Evolutionary conservation across 805 yeast species (phyloP).

Genomic region (Candida argentea): DNA sequence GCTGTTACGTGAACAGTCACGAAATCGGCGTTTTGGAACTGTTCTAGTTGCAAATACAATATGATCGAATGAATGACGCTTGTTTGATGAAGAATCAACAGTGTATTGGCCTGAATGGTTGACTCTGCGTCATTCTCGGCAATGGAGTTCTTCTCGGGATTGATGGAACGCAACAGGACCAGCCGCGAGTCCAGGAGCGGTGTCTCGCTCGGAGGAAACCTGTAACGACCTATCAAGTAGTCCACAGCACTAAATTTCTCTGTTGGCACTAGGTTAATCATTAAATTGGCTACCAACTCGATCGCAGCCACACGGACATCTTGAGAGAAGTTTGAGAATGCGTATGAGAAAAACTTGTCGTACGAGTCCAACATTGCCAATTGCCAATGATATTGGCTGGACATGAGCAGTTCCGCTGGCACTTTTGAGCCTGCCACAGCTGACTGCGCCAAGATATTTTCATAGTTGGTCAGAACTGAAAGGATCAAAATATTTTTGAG

Average conservation of each 20-base stretch:
- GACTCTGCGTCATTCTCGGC: conserved; percentile 17
- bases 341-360: conserved; percentile 20
- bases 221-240: conserved; percentile 22
- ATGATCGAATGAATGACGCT: conserved; percentile 25
- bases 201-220: conserved; percentile 17
- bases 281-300: conserved; percentile 23
- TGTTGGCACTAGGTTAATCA: conserved; percentile 28
- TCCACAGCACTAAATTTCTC: conserved; percentile 27
- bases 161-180: conserved; percentile 9
- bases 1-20: conserved; percentile 16
- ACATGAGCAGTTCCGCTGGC: conserved; percentile 33
- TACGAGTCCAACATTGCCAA: conserved; percentile 15
- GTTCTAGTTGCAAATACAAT: conserved; percentile 29
- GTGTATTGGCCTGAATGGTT: conserved; percentile 11
- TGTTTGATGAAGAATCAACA: conserved; percentile 15
- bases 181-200: conserved; percentile 5
- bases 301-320: conserved; percentile 29
- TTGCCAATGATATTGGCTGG: conserved; percentile 30
- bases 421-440: conserved; percentile 29
- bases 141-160: conserved; percentile 11
- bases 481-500: conserved; percentile 23
- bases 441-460: conserved; percentile 22
- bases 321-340: conserved; percentile 21
- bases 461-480: conserved; percentile 27
- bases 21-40: conserved; percentile 28